These are phyloP conservation scores for Linderniella brevidens DNA, from an alignment of 257 asterid species.

Conservation along the genomic window DNA sequence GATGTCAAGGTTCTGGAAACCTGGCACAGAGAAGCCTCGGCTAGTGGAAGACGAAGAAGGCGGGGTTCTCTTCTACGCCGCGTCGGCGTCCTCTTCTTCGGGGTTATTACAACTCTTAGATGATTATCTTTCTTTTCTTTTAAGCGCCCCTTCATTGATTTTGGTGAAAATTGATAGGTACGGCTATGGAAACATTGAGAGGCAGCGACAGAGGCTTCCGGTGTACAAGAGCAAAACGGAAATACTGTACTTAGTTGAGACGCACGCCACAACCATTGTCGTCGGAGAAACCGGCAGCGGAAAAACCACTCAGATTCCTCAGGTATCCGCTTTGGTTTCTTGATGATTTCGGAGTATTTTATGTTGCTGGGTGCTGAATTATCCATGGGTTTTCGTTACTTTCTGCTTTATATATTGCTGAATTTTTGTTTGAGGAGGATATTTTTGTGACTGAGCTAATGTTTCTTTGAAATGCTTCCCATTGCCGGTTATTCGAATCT, in stretches of 20 bases:
- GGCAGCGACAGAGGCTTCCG: slow-evolving; percentile 67
- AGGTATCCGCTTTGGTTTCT: slow-evolving; percentile 20
- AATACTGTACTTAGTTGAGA: slow-evolving; percentile 69
- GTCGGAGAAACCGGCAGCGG: slow-evolving; percentile 99
- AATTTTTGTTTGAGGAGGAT: too few relatives aligned
- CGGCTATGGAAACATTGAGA: slow-evolving; percentile 47
- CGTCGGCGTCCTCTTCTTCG: slow-evolving; percentile 58
- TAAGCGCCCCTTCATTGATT: slow-evolving; percentile 1
- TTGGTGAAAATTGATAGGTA: slow-evolving; percentile 18
- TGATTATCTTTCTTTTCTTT: not conserved
- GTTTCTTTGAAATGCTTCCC: too few relatives aligned
- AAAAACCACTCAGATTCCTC: slow-evolving; percentile 96
- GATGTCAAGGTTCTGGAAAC: slow-evolving; percentile 83
- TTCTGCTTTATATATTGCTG: too few relatives aligned
- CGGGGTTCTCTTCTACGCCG: slow-evolving; percentile 48
- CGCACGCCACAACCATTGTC: slow-evolving; percentile 70
- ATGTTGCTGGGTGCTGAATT: too few relatives aligned
- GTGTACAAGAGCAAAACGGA: slow-evolving; percentile 56
- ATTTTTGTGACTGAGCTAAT: too few relatives aligned
- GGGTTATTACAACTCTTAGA: slow-evolving; percentile 19
- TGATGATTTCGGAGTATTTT: too few relatives aligned
- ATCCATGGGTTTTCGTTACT: too few relatives aligned
- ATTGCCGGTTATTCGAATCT: too few relatives aligned
- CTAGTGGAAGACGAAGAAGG: slow-evolving; percentile 92
- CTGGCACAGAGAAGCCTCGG: slow-evolving; percentile 77